Evolutionary conservation across 2,329 filamentous ascomycete species (phyloP).

Genomic region (Scleromitrula shiraiana): DNA sequence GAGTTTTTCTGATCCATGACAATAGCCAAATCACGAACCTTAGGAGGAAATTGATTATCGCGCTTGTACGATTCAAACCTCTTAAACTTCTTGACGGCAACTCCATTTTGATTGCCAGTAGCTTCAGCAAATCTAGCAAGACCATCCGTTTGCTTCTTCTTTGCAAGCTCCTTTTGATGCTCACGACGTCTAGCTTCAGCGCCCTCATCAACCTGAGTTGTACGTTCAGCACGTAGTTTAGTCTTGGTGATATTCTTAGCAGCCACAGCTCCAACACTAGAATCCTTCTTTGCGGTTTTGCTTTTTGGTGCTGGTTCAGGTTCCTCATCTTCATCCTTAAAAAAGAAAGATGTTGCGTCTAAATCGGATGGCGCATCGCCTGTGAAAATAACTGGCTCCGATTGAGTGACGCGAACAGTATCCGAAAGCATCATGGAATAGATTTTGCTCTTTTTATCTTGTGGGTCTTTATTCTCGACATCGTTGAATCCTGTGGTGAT

Average conservation of each 20-base stretch:
- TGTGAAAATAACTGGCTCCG: constrained; percentile 83
- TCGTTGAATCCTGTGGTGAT: constrained; percentile 87
- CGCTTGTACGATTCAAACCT: constrained; percentile 98
- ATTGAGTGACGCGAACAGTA: constrained; percentile 76
- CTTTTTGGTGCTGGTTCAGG: constrained; percentile 60
- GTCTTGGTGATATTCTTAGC: constrained; percentile 95
- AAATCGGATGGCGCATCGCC: constrained; percentile 86
- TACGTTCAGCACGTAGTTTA: constrained; percentile 81
- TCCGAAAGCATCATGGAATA: constrained; percentile 91
- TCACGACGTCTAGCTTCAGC: constrained; percentile 78
- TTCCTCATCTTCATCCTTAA: constrained; percentile 83
- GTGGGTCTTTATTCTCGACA: constrained; percentile 75
- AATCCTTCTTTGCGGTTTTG: constrained; percentile 86
- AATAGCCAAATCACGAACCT: constrained; percentile 78
- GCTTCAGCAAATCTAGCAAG: constrained; percentile 79
- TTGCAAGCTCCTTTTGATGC: constrained; percentile 83
- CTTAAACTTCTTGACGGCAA: constrained; percentile 97
- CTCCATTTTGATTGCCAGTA: constrained; percentile 75
- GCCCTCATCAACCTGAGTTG: constrained; percentile 82
- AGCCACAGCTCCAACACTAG: constrained; percentile 76
- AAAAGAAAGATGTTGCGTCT: constrained; percentile 95
- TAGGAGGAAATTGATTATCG: constrained; percentile 82
- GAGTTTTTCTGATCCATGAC: constrained; percentile 85
- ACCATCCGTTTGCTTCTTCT: constrained; percentile 85
- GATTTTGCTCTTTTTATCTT: constrained; percentile 80